phyloP scores from a whole-genome alignment of 768 basidiomycete species.

The Pulveroboletus sp. region DNA sequence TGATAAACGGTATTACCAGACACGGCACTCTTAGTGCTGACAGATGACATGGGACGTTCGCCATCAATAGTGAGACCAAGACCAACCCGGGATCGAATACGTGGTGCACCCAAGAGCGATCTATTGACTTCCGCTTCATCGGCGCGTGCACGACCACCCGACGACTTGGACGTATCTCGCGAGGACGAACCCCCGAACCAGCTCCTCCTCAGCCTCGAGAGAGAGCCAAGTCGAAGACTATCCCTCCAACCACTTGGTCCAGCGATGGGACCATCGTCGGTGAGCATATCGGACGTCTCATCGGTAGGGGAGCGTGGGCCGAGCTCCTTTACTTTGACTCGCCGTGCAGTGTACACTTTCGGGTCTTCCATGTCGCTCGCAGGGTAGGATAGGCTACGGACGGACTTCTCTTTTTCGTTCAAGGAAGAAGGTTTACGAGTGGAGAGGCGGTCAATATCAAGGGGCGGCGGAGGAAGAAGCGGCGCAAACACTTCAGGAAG shows the following conservation, averaged over 20 bases:
- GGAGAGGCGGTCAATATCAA: conserved; percentile 31
- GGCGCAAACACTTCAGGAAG: conserved; percentile 30
- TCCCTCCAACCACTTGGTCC: conserved; percentile 32
- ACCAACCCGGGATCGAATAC: conserved; percentile 23
- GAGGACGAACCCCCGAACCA: conserved; percentile 49
- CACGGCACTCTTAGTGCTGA: conserved; percentile 49
- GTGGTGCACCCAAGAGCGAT: conserved; percentile 30
- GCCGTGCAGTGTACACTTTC: conserved; percentile 34
- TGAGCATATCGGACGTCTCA: conserved; percentile 2
- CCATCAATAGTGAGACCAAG: conserved; percentile 38
- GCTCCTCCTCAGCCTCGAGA: conserved; percentile 46
- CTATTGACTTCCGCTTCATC: conserved; percentile 49
- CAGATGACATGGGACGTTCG: conserved; percentile 51
- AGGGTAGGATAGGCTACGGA: conserved; percentile 31
- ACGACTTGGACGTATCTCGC: conserved; percentile 27
- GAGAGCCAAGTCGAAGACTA: conserved; percentile 44
- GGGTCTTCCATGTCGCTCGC: conserved; percentile 30
- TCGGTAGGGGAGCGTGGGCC: conserved; percentile 23
- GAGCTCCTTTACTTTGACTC: conserved; percentile 37
- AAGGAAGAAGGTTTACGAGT: conserved; percentile 22
- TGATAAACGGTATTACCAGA: conserved; percentile 59
- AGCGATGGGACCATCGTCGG: conserved; percentile 17
- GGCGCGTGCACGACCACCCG: conserved; percentile 17
- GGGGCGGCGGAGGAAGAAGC: conserved; percentile 36
- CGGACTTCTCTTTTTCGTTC: conserved; percentile 31